Evolutionary conservation across 31 red algal species (phyloP).

Genomic region (Asparagopsis taxiformis): DNA sequence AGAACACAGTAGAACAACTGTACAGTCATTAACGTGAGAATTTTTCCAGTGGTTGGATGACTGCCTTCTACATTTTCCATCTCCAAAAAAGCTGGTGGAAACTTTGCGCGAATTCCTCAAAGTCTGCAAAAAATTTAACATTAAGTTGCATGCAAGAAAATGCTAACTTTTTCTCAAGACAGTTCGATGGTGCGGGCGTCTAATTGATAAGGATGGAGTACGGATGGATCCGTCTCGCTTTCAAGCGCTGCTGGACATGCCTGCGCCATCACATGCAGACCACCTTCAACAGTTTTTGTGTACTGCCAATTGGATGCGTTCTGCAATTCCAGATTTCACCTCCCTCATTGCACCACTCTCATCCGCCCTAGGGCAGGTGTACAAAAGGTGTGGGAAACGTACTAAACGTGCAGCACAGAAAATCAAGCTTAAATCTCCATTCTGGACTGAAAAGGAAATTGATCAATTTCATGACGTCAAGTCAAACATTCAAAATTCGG

Average conservation of each 20-base stretch:
- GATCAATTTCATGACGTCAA: not conserved
- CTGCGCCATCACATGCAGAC: not conserved
- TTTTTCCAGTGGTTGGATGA: constrained; percentile 16
- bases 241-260: constrained; percentile 8
- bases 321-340: not conserved
- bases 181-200: constrained; percentile 12
- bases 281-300: constrained; percentile 27
- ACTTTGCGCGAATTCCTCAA: not conserved
- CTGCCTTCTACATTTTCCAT: not conserved
- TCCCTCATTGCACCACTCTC: not conserved
- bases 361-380: not conserved
- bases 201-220: not conserved
- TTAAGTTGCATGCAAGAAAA: constrained; percentile 27
- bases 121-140: not conserved
- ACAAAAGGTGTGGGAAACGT: not conserved
- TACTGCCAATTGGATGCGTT: constrained; percentile 20
- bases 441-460: not conserved
- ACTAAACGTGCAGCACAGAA: not conserved
- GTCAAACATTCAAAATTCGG: not conserved
- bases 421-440: not conserved
- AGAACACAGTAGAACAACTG: constrained; percentile 1
- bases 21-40: not conserved
- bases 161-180: constrained; percentile 4
- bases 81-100: not conserved
- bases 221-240: not conserved